phyloP scores from a whole-genome alignment of 441 rosid genomes.

The Bruguiera hainesii region DNA sequence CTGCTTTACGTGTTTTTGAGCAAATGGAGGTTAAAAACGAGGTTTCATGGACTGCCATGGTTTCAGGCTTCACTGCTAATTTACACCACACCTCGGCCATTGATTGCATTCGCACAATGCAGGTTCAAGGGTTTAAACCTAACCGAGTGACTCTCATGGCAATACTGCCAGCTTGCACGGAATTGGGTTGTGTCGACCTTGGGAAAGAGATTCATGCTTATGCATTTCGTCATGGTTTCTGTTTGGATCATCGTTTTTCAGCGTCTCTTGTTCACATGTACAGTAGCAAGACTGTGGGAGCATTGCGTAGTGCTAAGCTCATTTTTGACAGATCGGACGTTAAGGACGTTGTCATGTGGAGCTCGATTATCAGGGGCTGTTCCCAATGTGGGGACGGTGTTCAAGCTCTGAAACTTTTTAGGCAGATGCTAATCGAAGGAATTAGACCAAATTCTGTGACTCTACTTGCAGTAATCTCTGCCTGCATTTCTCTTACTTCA shows the following conservation, averaged over 20 bases:
- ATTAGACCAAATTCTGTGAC: slow-evolving; percentile 45
- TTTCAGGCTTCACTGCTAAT: slow-evolving; percentile 44
- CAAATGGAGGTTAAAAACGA: slow-evolving; percentile 41
- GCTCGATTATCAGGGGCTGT: slow-evolving; percentile 43
- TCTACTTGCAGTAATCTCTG: slow-evolving; percentile 44
- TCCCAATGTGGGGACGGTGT: slow-evolving; percentile 30
- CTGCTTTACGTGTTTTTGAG: slow-evolving; percentile 36
- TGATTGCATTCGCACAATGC: slow-evolving; percentile 42
- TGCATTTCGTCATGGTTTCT: slow-evolving; percentile 37
- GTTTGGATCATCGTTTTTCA: slow-evolving; percentile 30
- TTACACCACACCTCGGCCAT: slow-evolving; percentile 26
- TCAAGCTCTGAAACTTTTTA: slow-evolving; percentile 38
- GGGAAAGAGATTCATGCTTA: slow-evolving; percentile 51
- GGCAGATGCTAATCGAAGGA: slow-evolving; percentile 40
- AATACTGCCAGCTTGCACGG: slow-evolving; percentile 35
- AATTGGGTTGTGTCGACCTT: slow-evolving; percentile 24
- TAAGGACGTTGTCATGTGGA: slow-evolving; percentile 56
- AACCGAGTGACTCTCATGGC: slow-evolving; percentile 38
- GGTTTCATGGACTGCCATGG: slow-evolving; percentile 50
- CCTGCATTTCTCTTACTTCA: slow-evolving; percentile 35
- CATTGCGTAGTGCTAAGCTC: slow-evolving; percentile 27
- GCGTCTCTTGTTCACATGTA: slow-evolving; percentile 43
- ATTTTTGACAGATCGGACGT: slow-evolving; percentile 33
- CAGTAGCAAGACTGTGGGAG: slow-evolving; percentile 30
- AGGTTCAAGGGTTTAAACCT: slow-evolving; percentile 35